phyloP scores from a whole-genome alignment of 2,329 filamentous ascomycete species.

The Colletotrichum australisinense region DNA sequence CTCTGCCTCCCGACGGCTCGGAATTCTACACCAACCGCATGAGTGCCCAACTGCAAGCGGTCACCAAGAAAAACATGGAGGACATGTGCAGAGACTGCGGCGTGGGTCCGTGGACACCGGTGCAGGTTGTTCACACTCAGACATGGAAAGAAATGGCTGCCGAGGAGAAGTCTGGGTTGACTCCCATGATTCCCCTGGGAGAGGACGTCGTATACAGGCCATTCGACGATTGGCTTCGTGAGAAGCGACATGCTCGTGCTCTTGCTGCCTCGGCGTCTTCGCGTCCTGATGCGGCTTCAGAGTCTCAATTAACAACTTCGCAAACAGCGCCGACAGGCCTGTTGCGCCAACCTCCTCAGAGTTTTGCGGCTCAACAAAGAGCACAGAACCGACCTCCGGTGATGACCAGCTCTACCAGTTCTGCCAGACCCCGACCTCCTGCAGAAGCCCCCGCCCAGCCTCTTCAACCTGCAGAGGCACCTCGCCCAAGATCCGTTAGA shows the following conservation, averaged over 20 bases:
- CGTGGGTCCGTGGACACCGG: conserved; percentile 65
- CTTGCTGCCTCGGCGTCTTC: conserved; percentile 36
- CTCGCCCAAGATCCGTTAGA: conserved; percentile 30
- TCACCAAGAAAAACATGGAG: conserved; percentile 64
- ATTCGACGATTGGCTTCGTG: conserved; percentile 70
- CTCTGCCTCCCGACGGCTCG: conserved; percentile 66
- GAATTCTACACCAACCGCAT: conserved; percentile 67
- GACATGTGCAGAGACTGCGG: conserved; percentile 69
- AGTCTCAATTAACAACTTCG: conserved; percentile 47
- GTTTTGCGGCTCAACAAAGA: conserved; percentile 74
- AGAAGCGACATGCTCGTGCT: conserved; percentile 53
- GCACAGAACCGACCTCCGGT: conserved; percentile 62
- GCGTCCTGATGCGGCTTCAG: conserved; percentile 39
- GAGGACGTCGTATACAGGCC: conserved; percentile 73
- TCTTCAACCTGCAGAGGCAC: conserved; percentile 20
- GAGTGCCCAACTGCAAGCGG: conserved; percentile 55
- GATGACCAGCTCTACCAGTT: conserved; percentile 40
- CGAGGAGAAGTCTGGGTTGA: conserved; percentile 75
- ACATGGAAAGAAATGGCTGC: conserved; percentile 75
- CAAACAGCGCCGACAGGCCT: conserved; percentile 55
- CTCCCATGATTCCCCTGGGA: conserved; percentile 70
- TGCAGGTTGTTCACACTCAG: conserved; percentile 62
- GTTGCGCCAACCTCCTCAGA: conserved; percentile 68
- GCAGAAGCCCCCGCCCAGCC: conserved; percentile 16
- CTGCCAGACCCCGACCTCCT: conserved; percentile 45